A percentile compares a stretch with the other conserved stretches of the same genome.
phyloP scores from a whole-genome alignment of 1,284 basidiomycete genomes.

The Ganoderma boninense region DNA sequence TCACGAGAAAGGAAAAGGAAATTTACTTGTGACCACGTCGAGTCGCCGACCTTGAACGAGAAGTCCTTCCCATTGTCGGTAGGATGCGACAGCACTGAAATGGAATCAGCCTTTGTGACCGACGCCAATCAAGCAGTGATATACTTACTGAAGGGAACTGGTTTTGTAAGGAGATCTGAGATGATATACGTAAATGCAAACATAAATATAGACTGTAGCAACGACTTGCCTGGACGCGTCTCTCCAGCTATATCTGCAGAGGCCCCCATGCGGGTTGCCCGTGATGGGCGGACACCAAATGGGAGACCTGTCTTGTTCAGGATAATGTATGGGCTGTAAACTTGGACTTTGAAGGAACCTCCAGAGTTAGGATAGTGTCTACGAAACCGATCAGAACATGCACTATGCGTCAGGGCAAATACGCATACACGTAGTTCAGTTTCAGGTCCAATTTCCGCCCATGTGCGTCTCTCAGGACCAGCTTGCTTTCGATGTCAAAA shows the following conservation, averaged over 20 bases:
- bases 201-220: too few species aligned
- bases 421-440: slow-evolving; percentile 86
- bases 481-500: slow-evolving; percentile 81
- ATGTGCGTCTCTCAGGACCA: slow-evolving; percentile 80
- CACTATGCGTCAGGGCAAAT: not conserved
- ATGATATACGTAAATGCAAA: slow-evolving; percentile 5
- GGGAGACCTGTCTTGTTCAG: slow-evolving; percentile 95
- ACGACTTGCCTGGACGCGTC: slow-evolving; percentile 57
- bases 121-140: slow-evolving; percentile 1
- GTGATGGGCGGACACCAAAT: slow-evolving; percentile 78
- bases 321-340: slow-evolving; percentile 93
- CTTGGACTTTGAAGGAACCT: slow-evolving; percentile 98
- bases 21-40: slow-evolving; percentile 89
- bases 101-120: slow-evolving; percentile 45
- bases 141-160: slow-evolving; percentile 80
- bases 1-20: slow-evolving; percentile 11
- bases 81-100: slow-evolving; percentile 87
- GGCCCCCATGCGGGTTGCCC: slow-evolving; percentile 75
- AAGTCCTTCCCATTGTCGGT: slow-evolving; percentile 88
- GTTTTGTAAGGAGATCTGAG: slow-evolving; percentile 63
- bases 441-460: slow-evolving; percentile 85
- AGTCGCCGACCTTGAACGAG: slow-evolving; percentile 86
- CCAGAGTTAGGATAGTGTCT: slow-evolving; percentile 92
- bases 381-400: not conserved
- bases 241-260: slow-evolving; percentile 91